These are phyloP conservation scores for Tylopilus balloui DNA, from an alignment of 768 basidiomycete genomes.

Conservation along the genomic window DNA sequence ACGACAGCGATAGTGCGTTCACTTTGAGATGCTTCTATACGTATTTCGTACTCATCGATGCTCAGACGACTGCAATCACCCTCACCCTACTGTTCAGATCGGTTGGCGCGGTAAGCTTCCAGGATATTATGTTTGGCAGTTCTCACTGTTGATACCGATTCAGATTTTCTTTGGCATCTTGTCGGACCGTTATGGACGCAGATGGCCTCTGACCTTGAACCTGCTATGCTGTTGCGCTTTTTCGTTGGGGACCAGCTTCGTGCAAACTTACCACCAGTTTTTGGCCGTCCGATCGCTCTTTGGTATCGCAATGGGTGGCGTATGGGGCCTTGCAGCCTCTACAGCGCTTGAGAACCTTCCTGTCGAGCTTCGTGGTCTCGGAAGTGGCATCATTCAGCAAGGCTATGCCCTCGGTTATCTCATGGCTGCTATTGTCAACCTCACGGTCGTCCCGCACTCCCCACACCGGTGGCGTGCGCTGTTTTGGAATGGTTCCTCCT, in stretches of 20 bases:
- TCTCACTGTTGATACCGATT: background rate
- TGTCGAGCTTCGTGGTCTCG: slow-evolving; percentile 82
- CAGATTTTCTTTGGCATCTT: slow-evolving; percentile 73
- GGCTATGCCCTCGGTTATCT: slow-evolving; percentile 92
- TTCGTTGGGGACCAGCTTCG: slow-evolving; percentile 79
- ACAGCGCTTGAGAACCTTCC: slow-evolving; percentile 90
- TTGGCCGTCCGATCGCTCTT: slow-evolving; percentile 78
- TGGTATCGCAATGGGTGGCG: slow-evolving; percentile 84
- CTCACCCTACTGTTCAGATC: slow-evolving; percentile 88
- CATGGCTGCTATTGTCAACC: slow-evolving; percentile 78
- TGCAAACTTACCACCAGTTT: slow-evolving; percentile 71
- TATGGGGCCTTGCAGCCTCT: slow-evolving; percentile 83
- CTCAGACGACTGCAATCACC: slow-evolving; percentile 77
- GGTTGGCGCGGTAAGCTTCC: slow-evolving; percentile 52
- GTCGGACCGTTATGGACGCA: slow-evolving; percentile 86
- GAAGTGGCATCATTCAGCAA: slow-evolving; percentile 82
- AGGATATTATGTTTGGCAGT: background rate
- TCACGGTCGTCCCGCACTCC: slow-evolving; percentile 45
- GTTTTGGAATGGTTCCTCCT: slow-evolving; percentile 76
- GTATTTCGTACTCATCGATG: background rate
- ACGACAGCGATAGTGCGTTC: slow-evolving; percentile 42
- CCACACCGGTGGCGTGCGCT: slow-evolving; percentile 62
- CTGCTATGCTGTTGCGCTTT: slow-evolving; percentile 66
- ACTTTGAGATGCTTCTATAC: background rate
- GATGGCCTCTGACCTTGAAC: slow-evolving; percentile 86